Conservation (phyloP, 805 yeast species). For the Metschnikowia vanudenii region DNA sequence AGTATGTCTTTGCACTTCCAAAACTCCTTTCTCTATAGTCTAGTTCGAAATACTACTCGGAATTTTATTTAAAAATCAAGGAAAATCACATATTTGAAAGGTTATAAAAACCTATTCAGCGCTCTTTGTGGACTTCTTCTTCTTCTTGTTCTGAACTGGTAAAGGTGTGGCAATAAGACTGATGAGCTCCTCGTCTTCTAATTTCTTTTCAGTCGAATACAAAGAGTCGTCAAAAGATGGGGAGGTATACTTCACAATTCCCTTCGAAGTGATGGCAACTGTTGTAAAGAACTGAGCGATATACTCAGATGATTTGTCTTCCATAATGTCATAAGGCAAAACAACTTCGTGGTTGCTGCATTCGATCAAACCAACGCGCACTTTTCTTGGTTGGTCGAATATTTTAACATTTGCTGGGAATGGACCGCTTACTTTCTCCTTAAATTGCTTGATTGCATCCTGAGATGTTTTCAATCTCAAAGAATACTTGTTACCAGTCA, state of each 20-base stretch:
- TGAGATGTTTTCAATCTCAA: slow-evolving; percentile 73
- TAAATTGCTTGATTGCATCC: slow-evolving; percentile 62
- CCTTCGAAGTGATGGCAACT: slow-evolving; percentile 70
- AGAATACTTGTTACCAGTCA: slow-evolving; percentile 65
- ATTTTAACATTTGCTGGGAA: slow-evolving; percentile 70
- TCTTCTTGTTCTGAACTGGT: slow-evolving; percentile 13
- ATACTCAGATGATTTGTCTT: slow-evolving; percentile 63
- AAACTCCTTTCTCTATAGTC: too few species aligned
- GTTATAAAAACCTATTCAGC: neutral
- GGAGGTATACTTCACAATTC: slow-evolving; percentile 61
- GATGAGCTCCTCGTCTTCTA: slow-evolving; percentile 48
- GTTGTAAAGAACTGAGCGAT: slow-evolving; percentile 76
- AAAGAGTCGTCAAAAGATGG: slow-evolving; percentile 49
- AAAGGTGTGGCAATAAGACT: slow-evolving; percentile 18
- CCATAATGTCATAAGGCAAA: slow-evolving; percentile 64
- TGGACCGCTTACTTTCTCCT: slow-evolving; percentile 55
- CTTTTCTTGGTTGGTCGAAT: slow-evolving; percentile 66
- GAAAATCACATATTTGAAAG: too few species aligned
- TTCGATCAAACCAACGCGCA: slow-evolving; percentile 73
- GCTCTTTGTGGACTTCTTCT: slow-evolving; percentile 8
- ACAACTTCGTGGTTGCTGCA: slow-evolving; percentile 65
- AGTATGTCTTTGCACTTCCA: too few species aligned
- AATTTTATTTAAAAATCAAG: too few species aligned
- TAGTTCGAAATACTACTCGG: too few species aligned
- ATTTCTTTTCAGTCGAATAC: slow-evolving; percentile 55